A percentile compares a stretch with the other conserved stretches of the same genome.
Evolutionary conservation across 805 yeast species (phyloP).

Genomic region (Spathaspora gorwiae): DNA sequence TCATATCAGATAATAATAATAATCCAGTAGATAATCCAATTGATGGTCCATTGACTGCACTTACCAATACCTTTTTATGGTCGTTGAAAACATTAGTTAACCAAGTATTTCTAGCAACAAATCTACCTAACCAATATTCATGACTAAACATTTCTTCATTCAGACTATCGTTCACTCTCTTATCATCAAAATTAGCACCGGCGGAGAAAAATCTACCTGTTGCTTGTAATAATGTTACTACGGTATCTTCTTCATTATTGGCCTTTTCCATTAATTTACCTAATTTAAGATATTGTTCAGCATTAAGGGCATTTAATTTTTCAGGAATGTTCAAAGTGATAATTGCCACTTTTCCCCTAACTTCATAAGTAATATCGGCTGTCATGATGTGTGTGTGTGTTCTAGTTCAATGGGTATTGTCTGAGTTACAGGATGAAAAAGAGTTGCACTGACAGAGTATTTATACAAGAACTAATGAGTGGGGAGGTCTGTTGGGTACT

Average conservation of each 20-base stretch:
- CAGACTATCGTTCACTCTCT: slow-evolving; percentile 25
- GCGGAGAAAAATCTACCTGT: slow-evolving; percentile 77
- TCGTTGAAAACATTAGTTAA: slow-evolving; percentile 63
- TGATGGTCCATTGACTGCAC: slow-evolving; percentile 83
- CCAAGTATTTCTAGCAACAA: slow-evolving; percentile 67
- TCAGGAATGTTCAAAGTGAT: slow-evolving; percentile 64
- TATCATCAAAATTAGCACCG: slow-evolving; percentile 68
- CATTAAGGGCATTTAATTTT: slow-evolving; percentile 62
- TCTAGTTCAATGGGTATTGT: too few relatives aligned
- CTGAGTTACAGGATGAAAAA: too few relatives aligned
- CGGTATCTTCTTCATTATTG: slow-evolving; percentile 54
- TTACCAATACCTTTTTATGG: slow-evolving; percentile 66
- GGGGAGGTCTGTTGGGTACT: too few relatives aligned
- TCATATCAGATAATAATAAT: slow-evolving; percentile 70
- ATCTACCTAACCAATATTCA: slow-evolving; percentile 49
- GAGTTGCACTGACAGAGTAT: too few relatives aligned
- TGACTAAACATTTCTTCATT: slow-evolving; percentile 29
- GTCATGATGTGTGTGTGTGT: not conserved
- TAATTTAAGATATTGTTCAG: slow-evolving; percentile 57
- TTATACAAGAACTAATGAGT: too few relatives aligned
- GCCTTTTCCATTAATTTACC: slow-evolving; percentile 60
- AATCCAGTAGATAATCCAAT: slow-evolving; percentile 75
- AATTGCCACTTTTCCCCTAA: slow-evolving; percentile 46
- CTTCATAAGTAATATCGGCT: slow-evolving; percentile 25
- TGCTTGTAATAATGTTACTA: slow-evolving; percentile 62